A percentile compares a stretch with the other conserved stretches of the same genome.
These are phyloP conservation scores for Prinsepia uniflora DNA, from an alignment of 306 rosid genomes.

Conservation along the genomic window DNA sequence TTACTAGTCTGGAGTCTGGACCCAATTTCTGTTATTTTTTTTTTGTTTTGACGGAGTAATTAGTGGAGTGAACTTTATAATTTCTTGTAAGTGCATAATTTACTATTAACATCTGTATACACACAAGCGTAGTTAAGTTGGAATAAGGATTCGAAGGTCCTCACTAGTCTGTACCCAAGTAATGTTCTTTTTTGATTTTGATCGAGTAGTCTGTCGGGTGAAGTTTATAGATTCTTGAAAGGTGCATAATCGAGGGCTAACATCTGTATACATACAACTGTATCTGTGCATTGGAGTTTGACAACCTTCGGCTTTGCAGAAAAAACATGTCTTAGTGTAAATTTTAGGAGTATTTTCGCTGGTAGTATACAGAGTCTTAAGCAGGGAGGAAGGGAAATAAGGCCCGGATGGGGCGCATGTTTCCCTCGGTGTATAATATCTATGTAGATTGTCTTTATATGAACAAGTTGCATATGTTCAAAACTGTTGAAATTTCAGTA, in stretches of 20 bases:
- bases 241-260: neutral
- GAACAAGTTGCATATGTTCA: no score
- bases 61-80: neutral
- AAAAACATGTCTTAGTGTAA: neutral
- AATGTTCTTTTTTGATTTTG: neutral
- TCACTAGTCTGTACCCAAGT: no score
- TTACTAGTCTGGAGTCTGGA: no score
- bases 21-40: neutral
- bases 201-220: neutral
- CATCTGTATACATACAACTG: neutral
- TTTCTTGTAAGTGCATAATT: neutral
- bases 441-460: no score
- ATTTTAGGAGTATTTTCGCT: neutral
- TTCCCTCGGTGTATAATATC: no score
- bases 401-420: no score
- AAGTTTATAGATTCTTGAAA: neutral
- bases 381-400: no score
- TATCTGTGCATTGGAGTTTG: neutral
- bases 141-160: no score
- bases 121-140: neutral
- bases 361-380: neutral
- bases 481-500: no score
- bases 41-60: neutral
- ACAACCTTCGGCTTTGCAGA: neutral
- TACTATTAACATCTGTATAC: no score